Evolutionary conservation across 441 rosid genomes (phyloP).

Genomic region (Hura crepitans): DNA sequence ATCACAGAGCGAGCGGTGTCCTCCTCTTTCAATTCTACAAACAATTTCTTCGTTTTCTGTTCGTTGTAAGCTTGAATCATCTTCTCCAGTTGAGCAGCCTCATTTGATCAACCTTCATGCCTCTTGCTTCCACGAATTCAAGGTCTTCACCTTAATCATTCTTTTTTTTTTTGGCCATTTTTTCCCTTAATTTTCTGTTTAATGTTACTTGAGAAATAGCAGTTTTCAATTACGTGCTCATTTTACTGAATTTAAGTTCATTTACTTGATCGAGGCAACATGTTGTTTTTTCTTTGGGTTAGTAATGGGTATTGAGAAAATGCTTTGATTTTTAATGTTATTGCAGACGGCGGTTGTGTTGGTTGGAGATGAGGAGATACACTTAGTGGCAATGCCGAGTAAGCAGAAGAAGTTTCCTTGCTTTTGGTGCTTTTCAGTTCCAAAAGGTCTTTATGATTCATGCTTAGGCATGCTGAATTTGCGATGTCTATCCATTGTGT

Average conservation of each 20-base stretch:
- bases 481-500: conserved; percentile 83
- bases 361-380: conserved; percentile 81
- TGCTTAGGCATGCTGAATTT: conserved; percentile 79
- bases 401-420: conserved; percentile 96
- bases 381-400: conserved; percentile 98
- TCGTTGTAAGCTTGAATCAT: conserved; percentile 87
- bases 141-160: conserved; percentile 38
- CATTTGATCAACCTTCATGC: conserved; percentile 86
- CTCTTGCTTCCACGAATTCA: conserved; percentile 72
- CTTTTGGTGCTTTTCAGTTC: conserved; percentile 90
- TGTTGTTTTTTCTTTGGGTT: neutral
- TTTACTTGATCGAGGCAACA: neutral
- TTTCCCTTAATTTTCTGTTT: neutral
- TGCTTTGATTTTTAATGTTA: conserved; percentile 2
- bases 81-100: conserved; percentile 49
- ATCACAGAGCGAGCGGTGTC: conserved; percentile 75
- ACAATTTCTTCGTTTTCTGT: conserved; percentile 76
- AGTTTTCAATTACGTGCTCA: neutral
- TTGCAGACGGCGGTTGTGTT: conserved; percentile 80
- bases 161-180: neutral
- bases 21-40: conserved; percentile 86
- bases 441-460: conserved; percentile 66
- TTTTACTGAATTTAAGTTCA: neutral
- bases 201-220: neutral
- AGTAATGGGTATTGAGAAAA: neutral